These are phyloP conservation scores for Gymnopus androsaceus DNA, from an alignment of 1,284 basidiomycete species.

Conservation along the genomic window DNA sequence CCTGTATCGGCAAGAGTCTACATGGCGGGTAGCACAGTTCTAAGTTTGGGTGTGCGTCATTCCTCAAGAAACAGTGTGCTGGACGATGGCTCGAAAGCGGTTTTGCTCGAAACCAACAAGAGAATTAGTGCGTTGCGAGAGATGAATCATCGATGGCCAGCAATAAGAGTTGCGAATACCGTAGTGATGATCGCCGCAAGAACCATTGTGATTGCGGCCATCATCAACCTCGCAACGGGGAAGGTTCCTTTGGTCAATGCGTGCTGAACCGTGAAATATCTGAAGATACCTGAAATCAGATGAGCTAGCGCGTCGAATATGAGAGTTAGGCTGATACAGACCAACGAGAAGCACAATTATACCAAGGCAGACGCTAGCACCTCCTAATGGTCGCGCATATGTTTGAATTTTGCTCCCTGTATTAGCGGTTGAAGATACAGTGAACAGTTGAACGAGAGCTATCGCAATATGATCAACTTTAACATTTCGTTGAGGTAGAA, in stretches of 20 bases:
- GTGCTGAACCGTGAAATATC: constrained; percentile 59
- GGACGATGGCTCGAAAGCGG: too few relatives aligned
- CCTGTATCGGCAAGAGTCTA: too few relatives aligned
- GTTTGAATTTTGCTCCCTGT: constrained; percentile 25
- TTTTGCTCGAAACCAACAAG: too few relatives aligned
- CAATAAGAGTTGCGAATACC: constrained; percentile 51
- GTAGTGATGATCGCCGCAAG: constrained; percentile 44
- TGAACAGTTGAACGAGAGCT: constrained; percentile 59
- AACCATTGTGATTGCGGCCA: constrained; percentile 37
- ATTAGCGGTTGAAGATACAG: constrained; percentile 37
- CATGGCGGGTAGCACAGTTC: too few relatives aligned
- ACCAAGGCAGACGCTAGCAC: constrained; percentile 47
- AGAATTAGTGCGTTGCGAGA: neutral
- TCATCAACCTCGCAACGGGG: constrained; percentile 49
- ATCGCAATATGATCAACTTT: constrained; percentile 1
- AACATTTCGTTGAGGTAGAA: neutral
- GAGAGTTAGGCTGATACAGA: constrained; percentile 21
- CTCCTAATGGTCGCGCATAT: constrained; percentile 55
- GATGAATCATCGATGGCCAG: constrained; percentile 9
- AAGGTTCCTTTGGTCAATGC: constrained; percentile 53
- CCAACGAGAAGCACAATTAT: constrained; percentile 48
- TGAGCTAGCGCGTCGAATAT: neutral
- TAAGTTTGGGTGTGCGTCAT: too few relatives aligned
- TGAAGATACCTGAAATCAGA: constrained; percentile 39
- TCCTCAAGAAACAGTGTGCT: too few relatives aligned